Conservation (phyloP, 2,329 filamentous ascomycete species). For the Trichocomaceae sp. region DNA sequence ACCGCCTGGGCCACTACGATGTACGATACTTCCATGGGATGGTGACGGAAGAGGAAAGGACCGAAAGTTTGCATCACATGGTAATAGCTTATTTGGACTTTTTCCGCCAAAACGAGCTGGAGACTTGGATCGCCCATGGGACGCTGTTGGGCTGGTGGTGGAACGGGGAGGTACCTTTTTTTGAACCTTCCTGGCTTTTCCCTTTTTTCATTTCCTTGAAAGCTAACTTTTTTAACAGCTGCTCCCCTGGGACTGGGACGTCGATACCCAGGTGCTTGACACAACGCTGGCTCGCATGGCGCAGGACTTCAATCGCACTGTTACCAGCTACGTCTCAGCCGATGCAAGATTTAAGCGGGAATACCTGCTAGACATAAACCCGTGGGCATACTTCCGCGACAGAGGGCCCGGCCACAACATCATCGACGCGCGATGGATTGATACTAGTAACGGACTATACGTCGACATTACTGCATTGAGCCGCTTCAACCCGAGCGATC, state of each 20-base stretch:
- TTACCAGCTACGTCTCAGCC: conserved; percentile 40
- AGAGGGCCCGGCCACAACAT: conserved; percentile 66
- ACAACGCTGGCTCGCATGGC: conserved; percentile 61
- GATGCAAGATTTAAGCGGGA: conserved; percentile 41
- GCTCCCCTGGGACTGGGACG: conserved; percentile 78
- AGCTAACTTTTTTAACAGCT: conserved; percentile 39
- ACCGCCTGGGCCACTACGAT: conserved; percentile 67
- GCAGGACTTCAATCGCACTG: conserved; percentile 61
- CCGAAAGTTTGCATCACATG: conserved; percentile 60
- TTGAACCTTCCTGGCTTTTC: neutral
- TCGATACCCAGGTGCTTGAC: conserved; percentile 71
- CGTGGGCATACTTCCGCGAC: conserved; percentile 55
- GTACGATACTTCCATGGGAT: conserved; percentile 59
- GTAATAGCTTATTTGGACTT: conserved; percentile 67
- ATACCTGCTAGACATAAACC: conserved; percentile 74
- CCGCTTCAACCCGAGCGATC: conserved; percentile 54
- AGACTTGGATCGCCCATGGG: conserved; percentile 83
- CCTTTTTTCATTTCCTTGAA: neutral
- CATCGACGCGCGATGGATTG: conserved; percentile 80
- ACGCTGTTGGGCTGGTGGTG: conserved; percentile 85
- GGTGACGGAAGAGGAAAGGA: conserved; percentile 60
- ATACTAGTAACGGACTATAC: conserved; percentile 67
- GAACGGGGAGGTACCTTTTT: conserved; percentile 55
- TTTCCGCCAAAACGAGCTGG: conserved; percentile 57
- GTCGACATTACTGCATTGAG: conserved; percentile 75